Base-by-base conservation (phyloP, 805 yeast genomes). In the Yarrowia osloensis region DNA sequence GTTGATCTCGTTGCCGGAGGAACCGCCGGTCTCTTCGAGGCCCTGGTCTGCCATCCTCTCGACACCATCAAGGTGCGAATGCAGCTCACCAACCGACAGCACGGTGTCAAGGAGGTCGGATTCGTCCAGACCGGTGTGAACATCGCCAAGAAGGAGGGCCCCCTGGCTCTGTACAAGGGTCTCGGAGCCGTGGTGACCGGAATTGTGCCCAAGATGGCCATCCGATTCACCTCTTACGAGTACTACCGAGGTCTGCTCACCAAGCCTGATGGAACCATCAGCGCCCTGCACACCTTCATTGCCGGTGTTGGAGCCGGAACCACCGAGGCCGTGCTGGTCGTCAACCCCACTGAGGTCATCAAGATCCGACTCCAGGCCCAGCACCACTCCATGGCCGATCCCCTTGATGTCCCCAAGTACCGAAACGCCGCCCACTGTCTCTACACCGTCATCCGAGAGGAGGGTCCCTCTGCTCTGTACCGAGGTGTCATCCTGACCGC, bases 271-370 rank as follows among this genome's bases (percentile, higher is more conserved):
- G 85, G 90, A 66, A 79, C 81, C 13, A 87, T 91, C 67, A 76
- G 89, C 47, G 89, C 97, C 5, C 84, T 85, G 57, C 84, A 86
- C 73, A 90, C 93, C 12, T 94, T 94, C 76, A 71, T 90, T 63
- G 93, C 98, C 50, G 99, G 99, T 80, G 95, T 94, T 28, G 93
- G 97, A 77, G 98, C 99, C 21, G 99, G 99, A 80, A 82, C 91
- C 76, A 91, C 97, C 61, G 99, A 94, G 79, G 97, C 98, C 1
- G 93, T 95, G 67, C 79, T 89, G 68, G 94, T 94, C 68, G 99
- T 94, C 47, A 95, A 91, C 77, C 98, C 98, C 52, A 94, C 92
- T 89, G 99, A 94, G 78, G 98, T 95, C 69, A 96, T 94, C 71
- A 94, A 94, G 79, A 94, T 94, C 76, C 85, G 99, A 78, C 84